These are phyloP conservation scores for Aspergillus tubingensis DNA, from an alignment of 2,329 filamentous ascomycete species.

Conservation along the genomic window DNA sequence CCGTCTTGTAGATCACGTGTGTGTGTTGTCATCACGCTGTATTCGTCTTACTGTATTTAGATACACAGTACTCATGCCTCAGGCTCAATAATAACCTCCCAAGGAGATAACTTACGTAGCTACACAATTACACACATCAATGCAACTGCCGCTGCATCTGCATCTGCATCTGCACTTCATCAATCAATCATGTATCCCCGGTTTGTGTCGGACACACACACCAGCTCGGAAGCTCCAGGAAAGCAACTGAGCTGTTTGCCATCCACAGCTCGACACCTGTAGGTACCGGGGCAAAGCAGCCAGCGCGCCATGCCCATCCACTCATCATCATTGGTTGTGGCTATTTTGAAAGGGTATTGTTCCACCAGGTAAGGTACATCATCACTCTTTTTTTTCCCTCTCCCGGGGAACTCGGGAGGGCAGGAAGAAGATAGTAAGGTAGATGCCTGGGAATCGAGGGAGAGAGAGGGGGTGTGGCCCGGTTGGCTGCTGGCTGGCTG, in stretches of 20 bases:
- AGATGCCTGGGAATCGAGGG: neutral
- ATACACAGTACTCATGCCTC: neutral
- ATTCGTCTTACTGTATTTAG: neutral
- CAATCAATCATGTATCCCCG: neutral
- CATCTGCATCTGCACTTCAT: too few species aligned
- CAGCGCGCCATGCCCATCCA: neutral
- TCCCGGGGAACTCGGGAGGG: neutral
- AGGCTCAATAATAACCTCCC: neutral
- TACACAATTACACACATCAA: neutral
- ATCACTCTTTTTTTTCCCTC: neutral
- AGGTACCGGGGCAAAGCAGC: neutral
- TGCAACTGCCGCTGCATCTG: neutral
- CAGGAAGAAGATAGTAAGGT: neutral
- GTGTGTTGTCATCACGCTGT: neutral
- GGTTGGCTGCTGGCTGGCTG: too few species aligned
- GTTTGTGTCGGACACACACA: neutral
- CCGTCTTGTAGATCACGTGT: conserved; percentile 14
- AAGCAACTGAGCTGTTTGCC: neutral
- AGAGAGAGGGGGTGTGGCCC: neutral
- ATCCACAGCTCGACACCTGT: neutral
- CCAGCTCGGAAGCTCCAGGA: conserved; percentile 6
- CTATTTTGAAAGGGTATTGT: neutral
- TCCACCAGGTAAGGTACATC: neutral
- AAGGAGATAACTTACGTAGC: too few species aligned
- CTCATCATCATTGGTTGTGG: neutral